Conservation (phyloP, 1,139 yeast species). For the Candida frijolesensis region DNA sequence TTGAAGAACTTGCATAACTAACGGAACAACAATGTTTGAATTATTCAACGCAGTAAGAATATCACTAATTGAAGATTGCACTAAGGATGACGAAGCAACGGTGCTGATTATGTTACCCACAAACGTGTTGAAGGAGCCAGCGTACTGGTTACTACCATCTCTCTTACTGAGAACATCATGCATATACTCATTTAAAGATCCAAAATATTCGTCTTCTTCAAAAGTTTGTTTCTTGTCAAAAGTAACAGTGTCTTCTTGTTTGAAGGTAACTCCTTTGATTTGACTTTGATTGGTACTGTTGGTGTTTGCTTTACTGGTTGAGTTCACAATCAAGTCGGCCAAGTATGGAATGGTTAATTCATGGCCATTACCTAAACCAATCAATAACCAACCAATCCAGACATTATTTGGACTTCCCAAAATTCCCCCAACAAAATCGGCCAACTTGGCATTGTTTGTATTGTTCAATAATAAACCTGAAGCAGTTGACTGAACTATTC, state of each 20-base stretch:
- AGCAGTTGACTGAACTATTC: conserved; percentile 28
- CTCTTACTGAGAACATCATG: conserved; percentile 29
- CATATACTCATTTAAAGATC: conserved; percentile 28
- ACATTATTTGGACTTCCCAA: conserved; percentile 24
- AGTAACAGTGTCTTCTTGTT: conserved; percentile 1
- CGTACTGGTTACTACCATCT: conserved; percentile 17
- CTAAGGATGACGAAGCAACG: conserved; percentile 28
- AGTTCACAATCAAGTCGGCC: conserved; percentile 28
- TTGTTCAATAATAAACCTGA: conserved; percentile 31
- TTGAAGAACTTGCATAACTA: conserved; percentile 28
- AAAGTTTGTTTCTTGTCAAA: neutral
- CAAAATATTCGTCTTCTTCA: conserved; percentile 12
- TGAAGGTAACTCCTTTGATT: conserved; percentile 7
- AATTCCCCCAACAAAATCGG: conserved; percentile 26
- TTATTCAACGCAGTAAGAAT: conserved; percentile 35
- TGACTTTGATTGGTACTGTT: conserved; percentile 13
- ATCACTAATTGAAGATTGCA: conserved; percentile 25
- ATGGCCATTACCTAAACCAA: conserved; percentile 35
- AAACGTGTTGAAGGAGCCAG: conserved; percentile 39
- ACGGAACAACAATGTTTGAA: conserved; percentile 33
- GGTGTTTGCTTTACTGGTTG: conserved; percentile 23
- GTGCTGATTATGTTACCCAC: conserved; percentile 34
- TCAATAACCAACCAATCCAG: conserved; percentile 33
- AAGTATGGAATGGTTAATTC: conserved; percentile 30
- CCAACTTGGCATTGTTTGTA: conserved; percentile 28